Percentiles rank a stretch among this genome's conserved stretches.
These are phyloP conservation scores for Phoma sp. DNA, from an alignment of 2,329 filamentous ascomycete genomes.

Conservation along the genomic window DNA sequence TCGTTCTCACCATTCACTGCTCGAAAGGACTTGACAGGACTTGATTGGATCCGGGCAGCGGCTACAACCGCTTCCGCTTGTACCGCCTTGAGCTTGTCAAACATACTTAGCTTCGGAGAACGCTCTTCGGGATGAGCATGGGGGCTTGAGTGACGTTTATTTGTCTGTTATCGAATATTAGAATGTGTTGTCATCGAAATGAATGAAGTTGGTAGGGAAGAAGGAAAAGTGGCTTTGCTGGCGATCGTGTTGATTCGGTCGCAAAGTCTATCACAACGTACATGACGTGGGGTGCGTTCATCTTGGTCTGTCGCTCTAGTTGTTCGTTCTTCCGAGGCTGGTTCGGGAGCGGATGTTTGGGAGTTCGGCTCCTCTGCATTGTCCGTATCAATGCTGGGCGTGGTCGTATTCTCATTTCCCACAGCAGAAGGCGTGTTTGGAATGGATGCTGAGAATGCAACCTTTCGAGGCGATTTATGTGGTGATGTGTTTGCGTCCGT, in stretches of 20 bases:
- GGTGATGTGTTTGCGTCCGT: conserved; percentile 45
- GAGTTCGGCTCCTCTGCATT: conserved; percentile 24
- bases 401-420: conserved; percentile 42
- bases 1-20: conserved; percentile 26
- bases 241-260: conserved; percentile 32
- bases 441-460: conserved; percentile 46
- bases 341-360: conserved; percentile 25
- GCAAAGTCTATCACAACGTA: conserved; percentile 43
- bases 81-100: conserved; percentile 55
- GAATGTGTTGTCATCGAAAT: conserved; percentile 21
- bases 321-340: conserved; percentile 25
- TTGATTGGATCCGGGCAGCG: conserved; percentile 31
- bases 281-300: conserved; percentile 41
- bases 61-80: conserved; percentile 54
- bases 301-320: conserved; percentile 32
- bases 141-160: conserved; percentile 48
- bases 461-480: conserved; percentile 47
- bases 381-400: conserved; percentile 37
- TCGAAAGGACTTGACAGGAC: conserved; percentile 16
- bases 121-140: conserved; percentile 46
- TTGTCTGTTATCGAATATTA: conserved; percentile 43
- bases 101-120: conserved; percentile 51
- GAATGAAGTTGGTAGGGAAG: conserved; percentile 17
- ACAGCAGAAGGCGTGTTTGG: conserved; percentile 41
- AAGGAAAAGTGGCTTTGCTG: conserved; percentile 38